Percentiles rank a stretch among this genome's conserved stretches.
These are phyloP conservation scores for Haplosporangium gracile DNA, from an alignment of 192 early-diverging fungal genomes.

Conservation along the genomic window DNA sequence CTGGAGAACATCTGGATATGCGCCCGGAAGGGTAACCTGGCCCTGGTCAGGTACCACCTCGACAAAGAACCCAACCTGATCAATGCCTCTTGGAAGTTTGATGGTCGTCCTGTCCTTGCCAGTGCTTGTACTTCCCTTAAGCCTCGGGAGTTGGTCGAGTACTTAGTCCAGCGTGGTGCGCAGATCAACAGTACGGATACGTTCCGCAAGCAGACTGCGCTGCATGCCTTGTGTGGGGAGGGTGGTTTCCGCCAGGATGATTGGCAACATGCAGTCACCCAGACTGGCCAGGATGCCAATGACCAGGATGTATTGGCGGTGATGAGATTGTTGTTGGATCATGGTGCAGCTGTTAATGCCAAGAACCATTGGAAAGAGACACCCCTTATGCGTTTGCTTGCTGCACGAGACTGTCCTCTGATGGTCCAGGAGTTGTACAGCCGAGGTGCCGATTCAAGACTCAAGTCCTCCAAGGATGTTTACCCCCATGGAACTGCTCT, in stretches of 20 bases:
- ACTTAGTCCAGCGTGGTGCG: conserved; percentile 43
- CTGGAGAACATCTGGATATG: conserved; percentile 49
- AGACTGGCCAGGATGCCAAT: conserved; percentile 39
- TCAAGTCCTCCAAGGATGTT: conserved; percentile 41
- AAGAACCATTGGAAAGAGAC: conserved; percentile 58
- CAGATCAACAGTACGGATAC: conserved; percentile 42
- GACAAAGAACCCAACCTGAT: conserved; percentile 35
- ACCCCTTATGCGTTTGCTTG: conserved; percentile 36
- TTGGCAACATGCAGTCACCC: conserved; percentile 25
- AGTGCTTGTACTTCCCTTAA: conserved; percentile 47
- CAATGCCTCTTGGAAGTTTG: conserved; percentile 49
- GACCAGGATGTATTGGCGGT: conserved; percentile 42
- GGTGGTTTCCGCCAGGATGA: conserved; percentile 46
- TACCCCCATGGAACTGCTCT: conserved; percentile 50
- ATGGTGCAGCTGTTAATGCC: conserved; percentile 42
- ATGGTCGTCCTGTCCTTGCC: conserved; percentile 50
- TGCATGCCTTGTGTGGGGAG: conserved; percentile 47
- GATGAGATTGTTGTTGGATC: conserved; percentile 49
- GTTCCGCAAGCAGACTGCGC: conserved; percentile 46
- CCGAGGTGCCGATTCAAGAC: conserved; percentile 42
- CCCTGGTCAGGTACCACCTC: conserved; percentile 30
- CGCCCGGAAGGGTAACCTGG: conserved; percentile 47
- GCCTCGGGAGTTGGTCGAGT: conserved; percentile 51
- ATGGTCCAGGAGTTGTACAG: conserved; percentile 57
- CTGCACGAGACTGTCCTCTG: conserved; percentile 40